Percentiles rank a stretch among this genome's conserved stretches.
Conservation (phyloP, 768 basidiomycete genomes). For the Roridomyces roridus region DNA sequence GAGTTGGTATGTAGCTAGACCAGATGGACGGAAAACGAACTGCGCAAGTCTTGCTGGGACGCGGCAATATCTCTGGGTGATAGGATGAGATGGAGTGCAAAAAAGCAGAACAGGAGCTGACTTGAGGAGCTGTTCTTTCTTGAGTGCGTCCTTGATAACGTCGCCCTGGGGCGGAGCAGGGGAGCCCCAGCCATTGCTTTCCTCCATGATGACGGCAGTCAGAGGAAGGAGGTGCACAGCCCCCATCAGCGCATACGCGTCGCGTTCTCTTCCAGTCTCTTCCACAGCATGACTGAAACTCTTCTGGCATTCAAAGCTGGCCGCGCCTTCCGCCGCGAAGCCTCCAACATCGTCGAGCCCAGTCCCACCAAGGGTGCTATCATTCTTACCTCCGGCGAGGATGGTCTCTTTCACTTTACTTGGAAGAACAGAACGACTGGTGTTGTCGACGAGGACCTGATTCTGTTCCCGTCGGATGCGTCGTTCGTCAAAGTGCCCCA, state of each 20-base stretch:
- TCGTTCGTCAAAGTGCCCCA: constrained; percentile 77
- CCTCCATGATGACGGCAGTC: constrained; percentile 32
- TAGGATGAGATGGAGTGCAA: not conserved
- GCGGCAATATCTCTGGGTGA: constrained; percentile 71
- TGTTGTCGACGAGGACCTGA: constrained; percentile 79
- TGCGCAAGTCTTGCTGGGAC: constrained; percentile 77
- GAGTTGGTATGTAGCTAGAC: constrained; percentile 3
- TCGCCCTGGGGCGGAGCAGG: constrained; percentile 55
- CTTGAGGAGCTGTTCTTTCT: constrained; percentile 82
- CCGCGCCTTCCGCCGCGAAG: constrained; percentile 71
- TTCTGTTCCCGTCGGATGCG: constrained; percentile 88
- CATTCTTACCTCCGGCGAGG: constrained; percentile 70
- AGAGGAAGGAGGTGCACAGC: constrained; percentile 37
- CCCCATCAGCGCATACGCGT: constrained; percentile 44
- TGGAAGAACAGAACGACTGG: constrained; percentile 79
- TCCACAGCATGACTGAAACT: constrained; percentile 42
- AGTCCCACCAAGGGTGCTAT: constrained; percentile 77
- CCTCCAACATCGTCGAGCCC: constrained; percentile 72
- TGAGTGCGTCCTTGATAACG: constrained; percentile 76
- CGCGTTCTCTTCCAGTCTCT: constrained; percentile 30
- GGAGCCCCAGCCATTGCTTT: constrained; percentile 56
- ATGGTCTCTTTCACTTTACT: constrained; percentile 77
- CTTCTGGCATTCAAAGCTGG: constrained; percentile 73
- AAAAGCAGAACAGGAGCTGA: constrained; percentile 39
- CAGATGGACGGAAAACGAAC: constrained; percentile 44